These are phyloP conservation scores for Penicillium sp. DNA, from an alignment of 2,329 filamentous ascomycete genomes.

Conservation along the genomic window DNA sequence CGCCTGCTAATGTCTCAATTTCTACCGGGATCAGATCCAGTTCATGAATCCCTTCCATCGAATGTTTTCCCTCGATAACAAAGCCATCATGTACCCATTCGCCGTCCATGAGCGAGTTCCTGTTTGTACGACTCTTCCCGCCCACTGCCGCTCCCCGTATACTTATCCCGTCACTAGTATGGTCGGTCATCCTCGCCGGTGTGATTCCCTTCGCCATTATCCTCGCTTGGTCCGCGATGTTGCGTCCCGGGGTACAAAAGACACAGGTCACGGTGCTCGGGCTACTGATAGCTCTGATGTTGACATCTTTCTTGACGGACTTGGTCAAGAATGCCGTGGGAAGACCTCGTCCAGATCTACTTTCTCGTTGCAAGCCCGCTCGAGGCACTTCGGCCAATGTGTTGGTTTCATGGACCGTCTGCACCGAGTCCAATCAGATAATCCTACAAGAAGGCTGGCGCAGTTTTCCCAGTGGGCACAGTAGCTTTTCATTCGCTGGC, in stretches of 20 bases:
- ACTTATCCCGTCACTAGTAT: conserved; percentile 35
- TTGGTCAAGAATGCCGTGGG: conserved; percentile 86
- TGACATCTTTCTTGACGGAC: conserved; percentile 83
- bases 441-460: conserved; percentile 64
- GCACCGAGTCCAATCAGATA: conserved; percentile 53
- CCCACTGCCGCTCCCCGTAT: not conserved
- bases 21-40: conserved; percentile 52
- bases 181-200: conserved; percentile 77
- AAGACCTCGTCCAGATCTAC: conserved; percentile 78
- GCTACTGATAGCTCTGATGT: conserved; percentile 70
- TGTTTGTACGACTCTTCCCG: conserved; percentile 55
- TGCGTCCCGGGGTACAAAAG: conserved; percentile 69
- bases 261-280: conserved; percentile 82
- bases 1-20: not conserved
- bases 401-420: conserved; percentile 51
- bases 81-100: conserved; percentile 81
- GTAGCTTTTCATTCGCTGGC: conserved; percentile 60
- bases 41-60: conserved; percentile 84
- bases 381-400: conserved; percentile 55
- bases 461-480: conserved; percentile 64
- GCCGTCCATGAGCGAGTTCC: conserved; percentile 80
- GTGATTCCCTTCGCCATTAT: conserved; percentile 68
- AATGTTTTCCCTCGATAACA: conserved; percentile 87
- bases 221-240: conserved; percentile 61
- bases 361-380: conserved; percentile 79